Evolutionary conservation across 345 rosid species (phyloP).

Genomic region (Salix exigua): DNA sequence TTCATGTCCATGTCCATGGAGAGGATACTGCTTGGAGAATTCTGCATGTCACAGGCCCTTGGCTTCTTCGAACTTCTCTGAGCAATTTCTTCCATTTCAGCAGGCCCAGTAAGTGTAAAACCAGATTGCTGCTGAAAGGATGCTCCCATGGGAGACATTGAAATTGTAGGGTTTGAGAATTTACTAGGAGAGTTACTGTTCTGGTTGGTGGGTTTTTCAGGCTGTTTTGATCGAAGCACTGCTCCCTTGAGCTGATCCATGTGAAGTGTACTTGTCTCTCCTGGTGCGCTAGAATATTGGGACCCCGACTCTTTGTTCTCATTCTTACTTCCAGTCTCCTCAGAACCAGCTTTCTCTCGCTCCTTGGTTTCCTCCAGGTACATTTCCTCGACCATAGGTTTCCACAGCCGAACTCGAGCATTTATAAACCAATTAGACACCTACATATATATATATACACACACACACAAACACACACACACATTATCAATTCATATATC

Average conservation of each 20-base stretch:
- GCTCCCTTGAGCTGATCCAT: constrained; percentile 24
- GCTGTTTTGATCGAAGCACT: constrained; percentile 17
- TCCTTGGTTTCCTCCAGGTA: constrained; percentile 57
- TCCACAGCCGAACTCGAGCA: constrained; percentile 83
- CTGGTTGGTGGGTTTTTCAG: constrained; percentile 18
- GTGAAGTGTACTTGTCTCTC: constrained; percentile 3
- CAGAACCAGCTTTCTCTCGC: constrained; percentile 28
- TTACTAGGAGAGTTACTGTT: constrained; percentile 16
- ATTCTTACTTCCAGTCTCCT: constrained; percentile 17
- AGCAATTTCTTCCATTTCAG: constrained; percentile 33
- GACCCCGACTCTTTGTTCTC: constrained; percentile 20
- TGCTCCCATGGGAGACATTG: constrained; percentile 32
- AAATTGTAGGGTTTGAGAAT: constrained; percentile 33
- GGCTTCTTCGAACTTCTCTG: constrained; percentile 41
- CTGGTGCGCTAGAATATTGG: background rate
- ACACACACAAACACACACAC: too few species aligned
- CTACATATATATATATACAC: constrained; percentile 19
- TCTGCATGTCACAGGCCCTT: constrained; percentile 28
- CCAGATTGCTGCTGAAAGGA: constrained; percentile 23
- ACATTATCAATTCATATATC: background rate
- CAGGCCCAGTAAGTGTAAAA: constrained; percentile 37
- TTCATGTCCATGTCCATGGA: constrained; percentile 37
- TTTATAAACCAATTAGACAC: constrained; percentile 79
- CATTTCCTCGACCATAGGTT: constrained; percentile 89
- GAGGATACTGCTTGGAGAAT: constrained; percentile 33